Percentiles rank a stretch among this genome's conserved stretches.
Conservation (phyloP, 1,139 yeast species). For the Cylindricascospora bacillispora region DNA sequence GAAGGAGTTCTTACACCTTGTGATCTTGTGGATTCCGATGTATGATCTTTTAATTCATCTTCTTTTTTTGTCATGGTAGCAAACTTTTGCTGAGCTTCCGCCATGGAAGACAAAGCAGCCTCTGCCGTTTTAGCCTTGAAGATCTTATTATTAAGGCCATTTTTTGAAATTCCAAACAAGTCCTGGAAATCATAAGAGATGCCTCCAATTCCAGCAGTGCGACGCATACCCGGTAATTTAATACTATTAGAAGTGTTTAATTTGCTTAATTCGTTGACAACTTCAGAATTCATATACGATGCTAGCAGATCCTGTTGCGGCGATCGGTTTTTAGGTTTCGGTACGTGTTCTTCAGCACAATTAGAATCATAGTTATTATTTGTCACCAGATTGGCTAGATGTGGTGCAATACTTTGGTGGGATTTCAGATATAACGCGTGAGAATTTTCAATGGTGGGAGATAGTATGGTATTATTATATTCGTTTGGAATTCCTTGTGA, state of each 20-base stretch:
- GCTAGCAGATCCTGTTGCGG: slow-evolving; percentile 3
- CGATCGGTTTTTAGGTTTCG: no score
- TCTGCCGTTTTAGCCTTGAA: slow-evolving; percentile 12
- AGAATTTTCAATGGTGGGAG: no score
- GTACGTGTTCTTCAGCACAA: no score
- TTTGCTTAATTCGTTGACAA: slow-evolving; percentile 13
- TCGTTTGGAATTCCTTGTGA: no score
- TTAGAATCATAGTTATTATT: not conserved
- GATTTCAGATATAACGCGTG: no score
- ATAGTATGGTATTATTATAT: no score
- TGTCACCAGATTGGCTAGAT: no score
- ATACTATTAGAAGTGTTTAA: slow-evolving; percentile 13
- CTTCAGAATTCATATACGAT: slow-evolving; percentile 13
- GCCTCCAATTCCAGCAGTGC: slow-evolving; percentile 23
- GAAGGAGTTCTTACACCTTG: no score
- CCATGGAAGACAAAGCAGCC: slow-evolving; percentile 19
- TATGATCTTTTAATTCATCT: slow-evolving; percentile 1
- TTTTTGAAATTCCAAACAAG: slow-evolving; percentile 14
- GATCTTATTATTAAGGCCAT: slow-evolving; percentile 4
- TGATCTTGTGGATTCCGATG: not conserved
- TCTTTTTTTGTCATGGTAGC: slow-evolving; percentile 6
- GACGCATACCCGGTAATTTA: not conserved
- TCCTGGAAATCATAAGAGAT: slow-evolving; percentile 23
- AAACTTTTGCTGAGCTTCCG: slow-evolving; percentile 19
- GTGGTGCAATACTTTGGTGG: not conserved